Percentiles rank a stretch among this genome's conserved stretches.
phyloP scores from a whole-genome alignment of 805 yeast species.

The Maudiozyma serrabonitensis region DNA sequence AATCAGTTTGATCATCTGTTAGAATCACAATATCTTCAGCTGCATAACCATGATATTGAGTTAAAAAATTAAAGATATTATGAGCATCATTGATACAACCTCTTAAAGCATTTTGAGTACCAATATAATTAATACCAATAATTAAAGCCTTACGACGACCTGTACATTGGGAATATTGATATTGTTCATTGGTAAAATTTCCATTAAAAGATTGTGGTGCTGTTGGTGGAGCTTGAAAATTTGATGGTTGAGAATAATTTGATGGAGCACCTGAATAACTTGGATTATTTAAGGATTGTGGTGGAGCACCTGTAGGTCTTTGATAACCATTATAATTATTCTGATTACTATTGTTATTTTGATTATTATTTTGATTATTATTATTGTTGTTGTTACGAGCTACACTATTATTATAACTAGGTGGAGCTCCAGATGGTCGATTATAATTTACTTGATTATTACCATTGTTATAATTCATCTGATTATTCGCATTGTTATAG shows the following conservation, averaged over 20 bases:
- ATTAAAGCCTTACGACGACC: constrained; percentile 68
- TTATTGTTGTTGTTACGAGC: background rate
- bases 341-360: no score
- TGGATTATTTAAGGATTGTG: constrained; percentile 3
- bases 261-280: constrained; percentile 4
- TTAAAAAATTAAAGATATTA: constrained; percentile 40
- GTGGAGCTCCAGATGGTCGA: constrained; percentile 11
- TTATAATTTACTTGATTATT: constrained; percentile 1
- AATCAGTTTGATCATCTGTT: constrained; percentile 45
- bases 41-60: constrained; percentile 37
- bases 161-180: constrained; percentile 49
- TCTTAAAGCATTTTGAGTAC: constrained; percentile 47
- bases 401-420: background rate
- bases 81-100: constrained; percentile 78
- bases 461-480: background rate
- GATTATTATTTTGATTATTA: background rate
- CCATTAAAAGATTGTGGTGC: constrained; percentile 5
- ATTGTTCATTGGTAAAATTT: constrained; percentile 6
- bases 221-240: constrained; percentile 7
- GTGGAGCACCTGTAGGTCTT: background rate
- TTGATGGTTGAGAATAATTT: constrained; percentile 7
- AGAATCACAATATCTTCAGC: constrained; percentile 49
- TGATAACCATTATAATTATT: background rate
- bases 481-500: background rate
- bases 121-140: constrained; percentile 72